Base-by-base conservation (phyloP, 2,329 filamentous ascomycete species). In the Tolypocladium cylindrosporum region DNA sequence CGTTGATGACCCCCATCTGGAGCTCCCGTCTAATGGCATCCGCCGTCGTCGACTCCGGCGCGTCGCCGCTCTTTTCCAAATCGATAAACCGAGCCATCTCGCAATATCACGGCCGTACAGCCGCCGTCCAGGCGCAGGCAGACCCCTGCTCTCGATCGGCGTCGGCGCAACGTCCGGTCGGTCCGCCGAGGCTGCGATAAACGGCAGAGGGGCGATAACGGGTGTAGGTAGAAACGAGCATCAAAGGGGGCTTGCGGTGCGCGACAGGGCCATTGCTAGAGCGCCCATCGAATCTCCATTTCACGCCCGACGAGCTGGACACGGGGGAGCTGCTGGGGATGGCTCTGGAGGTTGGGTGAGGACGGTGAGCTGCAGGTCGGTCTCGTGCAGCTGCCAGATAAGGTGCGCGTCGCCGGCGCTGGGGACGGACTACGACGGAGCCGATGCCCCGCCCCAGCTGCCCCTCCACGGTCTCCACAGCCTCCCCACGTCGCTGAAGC, bases 31-130 rank as follows among this genome's bases (percentile, higher is more conserved):
- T 55, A 13, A 60, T 42, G 5, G 41, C 37, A n/a, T 58, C 57
- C 16, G 55, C 48, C 11, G 57, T 57, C 39, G 55, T 48, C 56
- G 58, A 42, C 43, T 57, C 58, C 45, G 51, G 57, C 21, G 54
- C 60, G 39, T 53, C 54, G 16, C 54, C 57, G 4, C 57, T 59
- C 54, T 64, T 60, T 4, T 62, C 64, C 16, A 66, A 53, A 57
- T 66, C 64, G 48, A 66, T 48, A 45, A 66, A 65, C 11, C 62
- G 64, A 52, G 64, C 64, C 64, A 66, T 66, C 4, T 21, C 19
- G 31, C 31, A 52, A 21, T 6, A n/a, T 8, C 5, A 21, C 31
- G 31, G 16, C 48, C n/a, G 10, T 13, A 52, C 48, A 21, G 48
- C 14, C 13, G 45, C 14, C 45, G 45, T 27, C 24, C 27, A 5